Conservation (phyloP, 805 yeast species). For the Yamadazyma philogaea region DNA sequence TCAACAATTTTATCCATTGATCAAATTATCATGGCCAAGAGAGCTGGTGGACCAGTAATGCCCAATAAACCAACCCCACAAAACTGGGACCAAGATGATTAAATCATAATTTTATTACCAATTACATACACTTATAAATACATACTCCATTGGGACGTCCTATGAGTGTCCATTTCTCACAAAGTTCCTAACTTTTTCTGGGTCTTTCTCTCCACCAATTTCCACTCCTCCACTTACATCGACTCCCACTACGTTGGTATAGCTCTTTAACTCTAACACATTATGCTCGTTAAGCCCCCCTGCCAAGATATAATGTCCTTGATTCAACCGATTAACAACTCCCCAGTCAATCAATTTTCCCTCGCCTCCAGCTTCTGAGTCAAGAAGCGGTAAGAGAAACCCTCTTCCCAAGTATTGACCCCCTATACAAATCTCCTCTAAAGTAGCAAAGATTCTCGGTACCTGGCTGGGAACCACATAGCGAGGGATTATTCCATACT, state of each 20-base stretch:
- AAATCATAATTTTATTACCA: slow-evolving; percentile 13
- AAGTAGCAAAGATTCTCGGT: slow-evolving; percentile 25
- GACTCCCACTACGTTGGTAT: slow-evolving; percentile 73
- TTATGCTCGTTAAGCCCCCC: slow-evolving; percentile 86
- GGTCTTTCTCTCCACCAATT: slow-evolving; percentile 69
- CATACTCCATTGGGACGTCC: not conserved
- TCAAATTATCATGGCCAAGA: slow-evolving; percentile 97
- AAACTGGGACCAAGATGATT: slow-evolving; percentile 95
- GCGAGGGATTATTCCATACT: slow-evolving; percentile 69
- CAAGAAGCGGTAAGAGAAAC: slow-evolving; percentile 64
- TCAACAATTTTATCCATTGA: slow-evolving; percentile 87
- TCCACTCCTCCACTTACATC: slow-evolving; percentile 98
- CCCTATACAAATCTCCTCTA: slow-evolving; percentile 15
- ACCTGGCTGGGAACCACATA: slow-evolving; percentile 58
- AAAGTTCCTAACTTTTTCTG: slow-evolving; percentile 57
- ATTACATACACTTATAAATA: not conserved
- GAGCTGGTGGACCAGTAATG: slow-evolving; percentile 96
- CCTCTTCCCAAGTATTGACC: slow-evolving; percentile 20
- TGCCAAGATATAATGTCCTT: slow-evolving; percentile 62
- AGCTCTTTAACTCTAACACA: slow-evolving; percentile 49
- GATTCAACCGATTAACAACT: slow-evolving; percentile 31
- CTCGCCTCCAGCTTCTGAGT: slow-evolving; percentile 90
- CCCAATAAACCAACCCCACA: slow-evolving; percentile 85
- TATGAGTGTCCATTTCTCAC: slow-evolving; percentile 33
- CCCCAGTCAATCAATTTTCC: slow-evolving; percentile 80